Base-by-base conservation (phyloP, 2,329 filamentous ascomycete species). In the Penicillium sp. region DNA sequence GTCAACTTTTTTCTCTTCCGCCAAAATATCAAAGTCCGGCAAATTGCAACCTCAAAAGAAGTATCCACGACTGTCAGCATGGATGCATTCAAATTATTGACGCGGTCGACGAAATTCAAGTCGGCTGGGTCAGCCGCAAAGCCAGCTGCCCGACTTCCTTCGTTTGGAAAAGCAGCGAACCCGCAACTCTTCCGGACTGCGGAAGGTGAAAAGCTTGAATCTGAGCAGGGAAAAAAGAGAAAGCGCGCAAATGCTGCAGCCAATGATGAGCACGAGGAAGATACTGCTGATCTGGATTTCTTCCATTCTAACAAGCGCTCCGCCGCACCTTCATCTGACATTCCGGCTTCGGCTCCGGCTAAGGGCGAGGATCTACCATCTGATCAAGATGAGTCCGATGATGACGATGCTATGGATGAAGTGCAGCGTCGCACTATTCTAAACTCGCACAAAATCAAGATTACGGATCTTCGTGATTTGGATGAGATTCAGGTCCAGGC, bases 401-500 rank as follows among this genome's bases (percentile, higher is more conserved):
- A 63, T 18, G 65, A 66, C 4, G 61, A 68, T 45, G 46, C 57
- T 0, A 80, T 91, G 63, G 83, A 85, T 64, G 82, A 89, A 65
- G 86, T 88, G 54, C 85, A 92, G 69, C 87, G 89, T 64, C 87
- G 88, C 64, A 84, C 87, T 56, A 79, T 93, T 11, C 76, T 96
- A 58, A 86, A 87, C 58, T 88, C 86, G 54, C 91, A 96, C 73
- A 89, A 92, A 60, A 80, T 97, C 61, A 96, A 96, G 73, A 83
- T 95, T 37, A 90, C 89, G 0, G 78, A 95, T 47, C 77, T 96
- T n/a, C 84, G 83, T 23, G 81, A 80, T 41, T 66, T 77, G 40
- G 75, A 74, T 43, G 70, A 68, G 22, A 70, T 71, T 44, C 67
- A 66, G 46, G 60, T 58, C 9, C 58, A 52, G 51, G 64, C 62